These are phyloP conservation scores for Trichoderma gracile DNA, from an alignment of 2,329 filamentous ascomycete species.

Conservation along the genomic window DNA sequence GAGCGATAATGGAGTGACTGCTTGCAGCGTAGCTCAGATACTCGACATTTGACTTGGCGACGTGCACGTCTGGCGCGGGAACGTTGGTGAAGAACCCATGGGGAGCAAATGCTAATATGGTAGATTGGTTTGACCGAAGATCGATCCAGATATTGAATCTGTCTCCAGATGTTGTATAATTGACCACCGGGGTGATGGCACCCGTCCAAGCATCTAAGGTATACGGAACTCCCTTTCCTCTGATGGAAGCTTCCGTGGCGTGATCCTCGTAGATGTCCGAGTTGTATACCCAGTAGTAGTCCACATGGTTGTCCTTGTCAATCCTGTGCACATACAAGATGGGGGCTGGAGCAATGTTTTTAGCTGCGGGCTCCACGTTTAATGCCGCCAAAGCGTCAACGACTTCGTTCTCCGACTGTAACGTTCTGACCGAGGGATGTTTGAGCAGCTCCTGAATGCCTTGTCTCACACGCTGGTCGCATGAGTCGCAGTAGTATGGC, in stretches of 20 bases:
- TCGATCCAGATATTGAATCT: slow-evolving; percentile 14
- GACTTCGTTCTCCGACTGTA: neutral
- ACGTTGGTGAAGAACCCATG: neutral
- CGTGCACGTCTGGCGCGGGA: neutral
- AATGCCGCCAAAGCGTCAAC: neutral
- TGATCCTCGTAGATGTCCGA: slow-evolving; percentile 11
- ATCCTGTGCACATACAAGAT: slow-evolving; percentile 15
- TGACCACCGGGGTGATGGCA: neutral
- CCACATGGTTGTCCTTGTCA: neutral
- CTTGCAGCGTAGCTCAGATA: slow-evolving; percentile 8
- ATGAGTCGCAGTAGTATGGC: slow-evolving; percentile 12
- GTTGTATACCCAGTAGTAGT: slow-evolving; percentile 16
- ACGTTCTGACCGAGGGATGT: neutral
- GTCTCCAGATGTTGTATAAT: slow-evolving; percentile 5
- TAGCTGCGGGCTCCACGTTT: neutral
- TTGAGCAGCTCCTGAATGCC: neutral
- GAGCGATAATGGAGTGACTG: slow-evolving; percentile 9
- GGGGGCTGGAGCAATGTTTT: neutral
- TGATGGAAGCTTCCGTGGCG: neutral
- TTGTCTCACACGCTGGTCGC: slow-evolving; percentile 5
- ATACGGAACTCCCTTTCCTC: neutral
- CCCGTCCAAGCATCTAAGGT: slow-evolving; percentile 6
- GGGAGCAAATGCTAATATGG: slow-evolving; percentile 7
- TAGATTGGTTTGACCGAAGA: slow-evolving; percentile 6
- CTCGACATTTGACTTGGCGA: neutral